Conservation (phyloP, 805 yeast genomes). For the Ogataea glucozyma region DNA sequence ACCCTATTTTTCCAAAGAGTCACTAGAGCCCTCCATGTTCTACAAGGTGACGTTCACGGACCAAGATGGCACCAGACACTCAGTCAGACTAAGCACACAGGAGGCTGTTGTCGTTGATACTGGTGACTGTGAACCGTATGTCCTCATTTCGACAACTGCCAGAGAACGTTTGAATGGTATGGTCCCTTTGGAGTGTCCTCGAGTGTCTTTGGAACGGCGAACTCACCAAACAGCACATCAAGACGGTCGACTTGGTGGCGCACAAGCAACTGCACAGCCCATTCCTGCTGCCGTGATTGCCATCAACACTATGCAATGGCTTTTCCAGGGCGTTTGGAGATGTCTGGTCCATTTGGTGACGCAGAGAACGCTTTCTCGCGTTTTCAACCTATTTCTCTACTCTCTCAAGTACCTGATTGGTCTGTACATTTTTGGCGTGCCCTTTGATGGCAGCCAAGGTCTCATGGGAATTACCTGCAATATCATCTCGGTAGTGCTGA, state of each 20-base stretch:
- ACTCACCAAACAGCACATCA: background rate
- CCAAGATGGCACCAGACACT: constrained; percentile 14
- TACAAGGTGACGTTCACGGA: constrained; percentile 31
- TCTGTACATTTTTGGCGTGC: background rate
- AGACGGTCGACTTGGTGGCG: background rate
- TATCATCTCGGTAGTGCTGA: constrained; percentile 1
- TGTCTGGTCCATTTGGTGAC: constrained; percentile 14
- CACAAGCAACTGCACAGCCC: background rate
- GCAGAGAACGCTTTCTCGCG: constrained; percentile 19
- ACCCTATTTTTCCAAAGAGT: constrained; percentile 10
- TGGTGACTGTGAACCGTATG: constrained; percentile 36
- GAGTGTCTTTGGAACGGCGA: background rate
- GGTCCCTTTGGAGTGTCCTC: constrained; percentile 15
- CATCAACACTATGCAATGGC: background rate
- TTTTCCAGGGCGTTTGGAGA: background rate
- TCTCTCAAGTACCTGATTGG: constrained; percentile 11
- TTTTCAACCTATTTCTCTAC: constrained; percentile 9
- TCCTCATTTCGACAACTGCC: constrained; percentile 42
- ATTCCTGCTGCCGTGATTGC: background rate
- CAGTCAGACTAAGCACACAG: constrained; percentile 36
- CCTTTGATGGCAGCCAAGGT: background rate
- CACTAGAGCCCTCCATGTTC: constrained; percentile 12
- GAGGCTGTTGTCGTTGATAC: constrained; percentile 45
- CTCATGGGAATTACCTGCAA: background rate
- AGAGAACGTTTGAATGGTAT: constrained; percentile 28